These are phyloP conservation scores for Cinnamomum chago DNA, from an alignment of 164 flowering plant genomes.

Conservation along the genomic window DNA sequence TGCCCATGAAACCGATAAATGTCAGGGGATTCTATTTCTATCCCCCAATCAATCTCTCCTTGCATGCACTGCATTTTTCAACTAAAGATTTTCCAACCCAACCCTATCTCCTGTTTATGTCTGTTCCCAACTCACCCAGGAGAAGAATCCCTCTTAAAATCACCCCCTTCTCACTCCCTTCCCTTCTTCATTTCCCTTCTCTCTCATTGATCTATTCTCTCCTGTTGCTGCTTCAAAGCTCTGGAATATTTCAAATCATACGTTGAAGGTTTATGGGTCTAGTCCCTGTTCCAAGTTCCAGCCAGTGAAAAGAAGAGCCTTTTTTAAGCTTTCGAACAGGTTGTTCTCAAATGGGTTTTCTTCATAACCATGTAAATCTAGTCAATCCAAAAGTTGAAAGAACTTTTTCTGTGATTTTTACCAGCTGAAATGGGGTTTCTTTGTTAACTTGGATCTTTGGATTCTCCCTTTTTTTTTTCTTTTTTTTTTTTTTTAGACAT, in stretches of 20 bases:
- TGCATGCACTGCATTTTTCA: slow-evolving; percentile 4
- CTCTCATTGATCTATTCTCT: neutral
- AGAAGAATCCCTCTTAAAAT: too few species aligned
- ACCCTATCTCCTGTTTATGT: neutral
- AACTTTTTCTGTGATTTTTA: neutral
- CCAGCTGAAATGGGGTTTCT: neutral
- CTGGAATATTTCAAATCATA: neutral
- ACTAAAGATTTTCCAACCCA: neutral
- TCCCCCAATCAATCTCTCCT: slow-evolving; percentile 7
- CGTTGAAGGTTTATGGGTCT: neutral
- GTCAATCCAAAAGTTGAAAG: neutral
- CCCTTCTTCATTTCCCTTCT: neutral
- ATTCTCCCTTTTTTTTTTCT: slow-evolving; percentile 1
- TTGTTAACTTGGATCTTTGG: neutral
- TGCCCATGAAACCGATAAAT: slow-evolving; percentile 10
- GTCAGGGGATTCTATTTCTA: slow-evolving; percentile 6
- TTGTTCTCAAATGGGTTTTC: neutral
- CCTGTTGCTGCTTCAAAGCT: neutral
- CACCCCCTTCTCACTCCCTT: neutral
- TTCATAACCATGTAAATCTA: neutral
- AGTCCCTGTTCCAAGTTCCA: neutral
- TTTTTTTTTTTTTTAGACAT: slow-evolving; percentile 1
- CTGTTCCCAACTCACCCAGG: too few species aligned
- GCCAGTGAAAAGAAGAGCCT: neutral
- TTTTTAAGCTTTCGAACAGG: neutral